phyloP scores from a whole-genome alignment of 805 yeast species.

The Ogataea pilisensis region DNA sequence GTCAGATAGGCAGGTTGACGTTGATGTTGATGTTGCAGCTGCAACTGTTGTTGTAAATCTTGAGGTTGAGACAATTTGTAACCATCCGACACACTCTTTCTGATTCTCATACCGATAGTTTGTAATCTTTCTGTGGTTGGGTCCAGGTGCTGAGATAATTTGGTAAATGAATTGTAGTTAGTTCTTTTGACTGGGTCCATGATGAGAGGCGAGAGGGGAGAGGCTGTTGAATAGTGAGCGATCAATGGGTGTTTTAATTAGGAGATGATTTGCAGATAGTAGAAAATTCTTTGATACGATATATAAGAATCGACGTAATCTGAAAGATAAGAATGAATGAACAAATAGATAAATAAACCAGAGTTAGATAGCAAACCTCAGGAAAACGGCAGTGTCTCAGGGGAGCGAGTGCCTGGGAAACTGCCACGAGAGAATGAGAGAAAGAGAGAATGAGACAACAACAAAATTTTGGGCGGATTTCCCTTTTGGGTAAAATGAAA shows the following conservation, averaged over 20 bases:
- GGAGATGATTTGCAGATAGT: no score
- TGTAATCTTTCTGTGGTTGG: conserved; percentile 38
- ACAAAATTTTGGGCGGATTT: neutral
- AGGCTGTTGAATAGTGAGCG: no score
- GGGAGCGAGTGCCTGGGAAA: no score
- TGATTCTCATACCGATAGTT: conserved; percentile 65
- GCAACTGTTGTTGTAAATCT: no score
- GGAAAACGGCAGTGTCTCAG: no score
- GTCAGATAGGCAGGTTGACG: conserved; percentile 3
- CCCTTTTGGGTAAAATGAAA: neutral
- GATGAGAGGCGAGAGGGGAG: neutral
- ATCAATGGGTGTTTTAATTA: no score
- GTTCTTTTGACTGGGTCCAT: conserved; percentile 6
- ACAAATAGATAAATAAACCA: no score
- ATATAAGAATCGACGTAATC: no score
- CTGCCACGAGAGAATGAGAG: no score
- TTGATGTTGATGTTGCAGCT: conserved; percentile 9
- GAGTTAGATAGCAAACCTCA: no score
- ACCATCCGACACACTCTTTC: conserved; percentile 64
- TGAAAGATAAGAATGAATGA: no score
- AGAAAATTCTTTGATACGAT: no score
- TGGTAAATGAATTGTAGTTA: conserved; percentile 1
- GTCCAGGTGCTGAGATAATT: conserved; percentile 2
- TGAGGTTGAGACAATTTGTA: conserved; percentile 32
- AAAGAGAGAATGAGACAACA: neutral